Evolutionary conservation across 805 yeast genomes (phyloP).

Genomic region (Sporopachydermia lactativora): DNA sequence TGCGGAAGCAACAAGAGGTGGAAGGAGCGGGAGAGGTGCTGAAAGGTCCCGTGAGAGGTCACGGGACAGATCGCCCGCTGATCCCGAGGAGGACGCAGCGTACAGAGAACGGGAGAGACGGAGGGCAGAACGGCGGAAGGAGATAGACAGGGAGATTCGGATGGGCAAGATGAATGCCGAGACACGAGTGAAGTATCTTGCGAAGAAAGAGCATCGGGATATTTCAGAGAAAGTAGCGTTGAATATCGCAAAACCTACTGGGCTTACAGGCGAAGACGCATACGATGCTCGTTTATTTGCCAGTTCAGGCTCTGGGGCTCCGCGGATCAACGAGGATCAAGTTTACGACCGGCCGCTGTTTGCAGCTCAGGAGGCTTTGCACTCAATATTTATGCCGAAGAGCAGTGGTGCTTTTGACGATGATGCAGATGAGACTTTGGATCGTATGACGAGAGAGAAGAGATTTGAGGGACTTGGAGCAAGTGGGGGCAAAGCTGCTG

Average conservation of each 20-base stretch:
- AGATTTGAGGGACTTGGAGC: conserved; percentile 17
- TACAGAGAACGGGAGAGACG: conserved; percentile 24
- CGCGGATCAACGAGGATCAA: conserved; percentile 26
- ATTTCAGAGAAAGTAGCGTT: conserved; percentile 41
- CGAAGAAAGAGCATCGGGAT: conserved; percentile 33
- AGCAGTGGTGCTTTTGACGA: conserved; percentile 14
- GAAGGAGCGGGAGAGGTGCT: conserved; percentile 5
- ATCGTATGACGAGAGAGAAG: conserved; percentile 12
- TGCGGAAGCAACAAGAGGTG: conserved; percentile 17
- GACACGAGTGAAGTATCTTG: conserved; percentile 26
- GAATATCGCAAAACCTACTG: conserved; percentile 30
- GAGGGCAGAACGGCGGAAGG: conserved; percentile 30
- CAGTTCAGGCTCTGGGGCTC: conserved; percentile 27
- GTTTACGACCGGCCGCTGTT: conserved; percentile 48
- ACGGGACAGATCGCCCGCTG: conserved; percentile 3
- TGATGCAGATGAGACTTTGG: conserved; percentile 14
- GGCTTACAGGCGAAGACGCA: conserved; percentile 23
- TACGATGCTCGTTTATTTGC: conserved; percentile 46
- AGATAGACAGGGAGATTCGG: conserved; percentile 33
- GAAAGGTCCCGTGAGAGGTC: conserved; percentile 5
- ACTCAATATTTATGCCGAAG: conserved; percentile 32
- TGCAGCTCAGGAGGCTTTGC: conserved; percentile 34
- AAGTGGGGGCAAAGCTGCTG: conserved; percentile 7
- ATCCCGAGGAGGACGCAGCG: conserved; percentile 10
- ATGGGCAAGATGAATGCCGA: conserved; percentile 31